Evolutionary conservation across 345 rosid species (phyloP).

Genomic region (Camelina sativa): DNA sequence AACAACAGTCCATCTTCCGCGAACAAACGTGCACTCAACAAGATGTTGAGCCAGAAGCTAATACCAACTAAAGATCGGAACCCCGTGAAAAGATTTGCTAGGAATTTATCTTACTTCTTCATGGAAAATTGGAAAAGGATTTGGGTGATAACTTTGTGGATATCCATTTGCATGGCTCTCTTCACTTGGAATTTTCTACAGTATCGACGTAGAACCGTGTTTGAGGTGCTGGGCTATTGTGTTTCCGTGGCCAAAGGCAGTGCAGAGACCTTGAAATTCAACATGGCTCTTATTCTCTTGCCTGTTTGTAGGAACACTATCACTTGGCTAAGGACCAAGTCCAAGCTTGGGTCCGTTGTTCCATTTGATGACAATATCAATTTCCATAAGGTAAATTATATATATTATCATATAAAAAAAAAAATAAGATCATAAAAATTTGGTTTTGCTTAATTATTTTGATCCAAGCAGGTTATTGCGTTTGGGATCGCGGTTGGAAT

Average conservation of each 20-base stretch:
- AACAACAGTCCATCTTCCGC: conserved; percentile 42
- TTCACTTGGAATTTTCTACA: conserved; percentile 85
- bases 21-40: conserved; percentile 65
- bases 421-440: neutral
- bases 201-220: conserved; percentile 63
- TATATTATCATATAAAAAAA: neutral
- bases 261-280: conserved; percentile 78
- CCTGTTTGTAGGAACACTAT: conserved; percentile 83
- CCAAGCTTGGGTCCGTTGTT: conserved; percentile 56
- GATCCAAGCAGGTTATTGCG: conserved; percentile 55
- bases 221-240: conserved; percentile 73
- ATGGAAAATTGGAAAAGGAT: conserved; percentile 84
- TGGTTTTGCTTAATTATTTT: neutral
- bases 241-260: conserved; percentile 80
- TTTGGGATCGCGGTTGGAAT: conserved; percentile 68
- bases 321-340: conserved; percentile 74
- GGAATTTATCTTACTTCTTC: conserved; percentile 52
- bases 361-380: conserved; percentile 88
- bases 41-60: conserved; percentile 71
- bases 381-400: conserved; percentile 62
- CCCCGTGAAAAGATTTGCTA: conserved; percentile 55
- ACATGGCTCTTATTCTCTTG: conserved; percentile 85
- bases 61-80: conserved; percentile 70
- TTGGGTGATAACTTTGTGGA: conserved; percentile 75
- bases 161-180: conserved; percentile 61